Evolutionary conservation across 352 stramenopile genomes (phyloP), one percentile per base, ranked within the genome.

Genomic region (Phytopythium ostracodes): DNA sequence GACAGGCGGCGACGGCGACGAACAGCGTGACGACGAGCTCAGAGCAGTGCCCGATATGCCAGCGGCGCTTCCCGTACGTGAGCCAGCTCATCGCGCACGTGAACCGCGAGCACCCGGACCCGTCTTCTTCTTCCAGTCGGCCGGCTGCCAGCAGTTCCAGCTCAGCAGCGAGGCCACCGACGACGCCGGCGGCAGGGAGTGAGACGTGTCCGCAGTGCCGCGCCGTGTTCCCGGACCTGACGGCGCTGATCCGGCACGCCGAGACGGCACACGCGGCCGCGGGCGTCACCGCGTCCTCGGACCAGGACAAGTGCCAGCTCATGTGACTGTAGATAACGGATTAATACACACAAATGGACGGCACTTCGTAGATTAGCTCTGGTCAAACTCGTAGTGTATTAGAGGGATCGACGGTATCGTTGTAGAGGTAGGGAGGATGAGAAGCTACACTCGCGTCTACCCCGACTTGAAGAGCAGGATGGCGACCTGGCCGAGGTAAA

Each of bases 381-480:
- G n/a, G n/a, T n/a, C n/a, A n/a, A n/a, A n/a, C 22, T 55, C 25
- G 49, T 55, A 12, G 2, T 46, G 40, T 22, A 46, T 46, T 46
- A 71, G 43, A 68, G 60, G 51, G 11, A 7, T 33, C 36, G 14
- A 15, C 14, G 38, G 36, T 42, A 18, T 36, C n/a, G 36, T 11
- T 42, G 14, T 42, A 24, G 40, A 17, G n/a, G 10, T n/a, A 33
- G n/a, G 46, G 43, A 50, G 49, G 17, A 5, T 24, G 35, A 35
- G 63, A 22, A 56, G 18, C 43, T 50, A 27, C 43, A n/a, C n/a
- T n/a, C 29, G 29, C 29, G 9, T 3, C 49, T 55, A 91, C 12
- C 84, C 84, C 29, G 81, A 98, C 91, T 97, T 99, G 75, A 97
- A 98, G 56, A 98, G 77, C 60, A 96, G 88, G 61, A 98, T 92